These are phyloP conservation scores for Apiospora hydei DNA, from an alignment of 2,329 filamentous ascomycete genomes.

Conservation along the genomic window DNA sequence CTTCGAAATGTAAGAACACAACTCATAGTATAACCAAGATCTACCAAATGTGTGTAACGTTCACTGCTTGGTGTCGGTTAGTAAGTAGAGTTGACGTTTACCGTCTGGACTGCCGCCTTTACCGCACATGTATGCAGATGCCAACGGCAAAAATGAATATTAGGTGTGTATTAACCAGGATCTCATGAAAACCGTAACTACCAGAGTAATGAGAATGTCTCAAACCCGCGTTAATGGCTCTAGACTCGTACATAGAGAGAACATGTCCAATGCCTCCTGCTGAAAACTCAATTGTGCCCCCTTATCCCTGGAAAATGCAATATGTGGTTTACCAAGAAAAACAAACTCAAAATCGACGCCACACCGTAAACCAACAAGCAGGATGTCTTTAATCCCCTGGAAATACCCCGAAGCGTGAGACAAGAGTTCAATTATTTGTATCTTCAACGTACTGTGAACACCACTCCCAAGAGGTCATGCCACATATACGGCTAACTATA, in stretches of 20 bases:
- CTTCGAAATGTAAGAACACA: too few relatives aligned
- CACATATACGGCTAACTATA: conserved; percentile 25
- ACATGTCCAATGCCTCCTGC: not conserved
- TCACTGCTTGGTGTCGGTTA: too few relatives aligned
- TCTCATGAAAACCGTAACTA: not conserved
- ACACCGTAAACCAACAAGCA: not conserved
- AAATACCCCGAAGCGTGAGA: not conserved
- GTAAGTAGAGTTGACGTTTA: too few relatives aligned
- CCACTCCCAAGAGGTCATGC: not conserved
- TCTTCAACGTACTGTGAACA: not conserved
- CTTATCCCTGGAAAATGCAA: not conserved
- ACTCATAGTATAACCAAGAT: too few relatives aligned
- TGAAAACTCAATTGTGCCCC: not conserved
- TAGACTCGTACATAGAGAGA: not conserved
- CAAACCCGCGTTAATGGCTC: not conserved
- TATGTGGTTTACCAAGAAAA: not conserved
- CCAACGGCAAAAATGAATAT: too few relatives aligned
- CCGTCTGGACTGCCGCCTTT: too few relatives aligned
- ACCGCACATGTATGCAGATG: not conserved
- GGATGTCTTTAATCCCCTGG: not conserved
- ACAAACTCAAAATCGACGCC: not conserved
- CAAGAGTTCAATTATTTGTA: not conserved
- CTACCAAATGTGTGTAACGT: too few relatives aligned
- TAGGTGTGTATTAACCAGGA: not conserved
- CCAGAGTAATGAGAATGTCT: not conserved